Evolutionary conservation across 2,329 filamentous ascomycete genomes (phyloP).

Genomic region (Xylariaceae sp.): DNA sequence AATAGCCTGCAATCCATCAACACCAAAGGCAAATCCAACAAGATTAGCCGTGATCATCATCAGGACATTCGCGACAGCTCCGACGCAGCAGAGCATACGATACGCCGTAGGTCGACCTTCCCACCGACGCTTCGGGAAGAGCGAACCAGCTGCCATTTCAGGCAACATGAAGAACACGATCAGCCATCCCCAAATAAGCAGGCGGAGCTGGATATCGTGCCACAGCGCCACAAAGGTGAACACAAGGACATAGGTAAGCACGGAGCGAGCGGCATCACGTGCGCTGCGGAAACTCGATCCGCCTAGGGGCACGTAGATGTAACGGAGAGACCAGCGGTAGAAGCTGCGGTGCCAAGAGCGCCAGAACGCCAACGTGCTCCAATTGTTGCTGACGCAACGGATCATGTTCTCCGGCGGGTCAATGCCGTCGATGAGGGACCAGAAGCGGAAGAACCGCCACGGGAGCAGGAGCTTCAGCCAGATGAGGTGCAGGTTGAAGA

Average conservation of each 20-base stretch:
- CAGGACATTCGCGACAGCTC: conserved; percentile 75
- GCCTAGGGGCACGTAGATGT: conserved; percentile 88
- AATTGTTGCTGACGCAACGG: conserved; percentile 93
- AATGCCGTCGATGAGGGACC: conserved; percentile 82
- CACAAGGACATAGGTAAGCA: conserved; percentile 73
- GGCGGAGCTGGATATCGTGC: conserved; percentile 90
- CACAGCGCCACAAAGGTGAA: conserved; percentile 97
- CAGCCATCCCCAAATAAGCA: conserved; percentile 96
- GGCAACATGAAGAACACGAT: conserved; percentile 91
- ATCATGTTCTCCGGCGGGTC: conserved; percentile 98
- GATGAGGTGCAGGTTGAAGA: conserved; percentile 93
- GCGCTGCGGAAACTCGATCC: conserved; percentile 53
- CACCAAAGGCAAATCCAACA: conserved; percentile 86
- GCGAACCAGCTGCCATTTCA: conserved; percentile 64
- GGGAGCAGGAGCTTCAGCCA: conserved; percentile 96
- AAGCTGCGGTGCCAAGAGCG: conserved; percentile 92
- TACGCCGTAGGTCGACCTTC: conserved; percentile 64
- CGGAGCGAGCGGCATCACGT: conserved; percentile 48
- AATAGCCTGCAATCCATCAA: conserved; percentile 79
- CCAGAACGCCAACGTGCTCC: conserved; percentile 88
- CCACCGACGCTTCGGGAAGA: conserved; percentile 73
- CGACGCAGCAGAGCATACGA: conserved; percentile 72
- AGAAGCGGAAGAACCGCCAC: conserved; percentile 98
- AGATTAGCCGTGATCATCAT: conserved; percentile 97
- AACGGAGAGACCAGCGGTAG: conserved; percentile 91